Conservation (phyloP, 768 basidiomycete species). For the Mycena belliarum region DNA sequence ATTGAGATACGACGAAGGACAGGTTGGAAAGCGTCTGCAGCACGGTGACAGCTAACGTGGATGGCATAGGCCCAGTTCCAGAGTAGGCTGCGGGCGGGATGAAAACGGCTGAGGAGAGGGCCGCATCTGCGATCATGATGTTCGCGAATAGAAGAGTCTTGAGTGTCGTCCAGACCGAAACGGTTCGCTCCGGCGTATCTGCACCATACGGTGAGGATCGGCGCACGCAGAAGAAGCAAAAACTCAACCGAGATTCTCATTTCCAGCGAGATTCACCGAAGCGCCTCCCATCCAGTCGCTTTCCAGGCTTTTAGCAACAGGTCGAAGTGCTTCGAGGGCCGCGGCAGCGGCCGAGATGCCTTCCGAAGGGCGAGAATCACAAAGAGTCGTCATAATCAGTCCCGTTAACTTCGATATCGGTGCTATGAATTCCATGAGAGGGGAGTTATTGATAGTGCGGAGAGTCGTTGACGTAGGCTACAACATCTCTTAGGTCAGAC, state of each 20-base stretch:
- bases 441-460: constrained; percentile 29
- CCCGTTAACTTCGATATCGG: constrained; percentile 38
- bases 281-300: constrained; percentile 45
- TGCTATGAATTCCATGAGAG: constrained; percentile 24
- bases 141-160: constrained; percentile 77
- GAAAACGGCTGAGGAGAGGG: constrained; percentile 57
- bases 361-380: constrained; percentile 36
- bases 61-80: constrained; percentile 29
- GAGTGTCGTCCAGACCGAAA: constrained; percentile 64
- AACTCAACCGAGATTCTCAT: constrained; percentile 27
- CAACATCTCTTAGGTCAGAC: neutral
- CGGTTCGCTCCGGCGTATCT: constrained; percentile 42
- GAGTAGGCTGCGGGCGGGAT: constrained; percentile 40
- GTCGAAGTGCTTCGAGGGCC: constrained; percentile 32
- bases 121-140: constrained; percentile 67
- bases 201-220: constrained; percentile 20
- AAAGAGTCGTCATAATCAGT: constrained; percentile 33
- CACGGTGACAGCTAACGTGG: constrained; percentile 52
- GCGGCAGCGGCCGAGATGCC: constrained; percentile 32
- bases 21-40: constrained; percentile 64
- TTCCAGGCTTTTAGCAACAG: constrained; percentile 46
- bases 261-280: constrained; percentile 32
- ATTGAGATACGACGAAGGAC: constrained; percentile 77
- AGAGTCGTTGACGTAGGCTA: constrained; percentile 28
- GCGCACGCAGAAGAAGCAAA: neutral